Evolutionary conservation across 129 eudicot species (phyloP), one percentile per base, ranked within the genome.

Genomic region (Saposhnikovia divaricata): DNA sequence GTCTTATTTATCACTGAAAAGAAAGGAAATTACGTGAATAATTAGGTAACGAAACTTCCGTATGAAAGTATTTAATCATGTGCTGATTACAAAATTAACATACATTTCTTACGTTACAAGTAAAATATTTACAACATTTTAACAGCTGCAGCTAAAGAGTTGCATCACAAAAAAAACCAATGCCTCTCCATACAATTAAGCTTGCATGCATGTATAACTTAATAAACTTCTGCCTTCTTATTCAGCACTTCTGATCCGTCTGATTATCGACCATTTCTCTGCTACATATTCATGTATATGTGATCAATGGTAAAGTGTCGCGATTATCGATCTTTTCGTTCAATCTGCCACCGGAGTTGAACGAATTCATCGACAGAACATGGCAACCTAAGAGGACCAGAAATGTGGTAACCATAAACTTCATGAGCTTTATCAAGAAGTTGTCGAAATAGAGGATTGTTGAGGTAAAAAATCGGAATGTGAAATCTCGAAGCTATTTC

Each of bases 321-420:
- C 16, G 16, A 66, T 11, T 12, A 37, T n/a, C 46, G 37, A 8
- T 42, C 43, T 82, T 80, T 80, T 50, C 31, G 70, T 77, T 77
- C 85, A 42, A 82, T 82, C 55, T 73, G 75, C 85, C 77, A 77
- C 70, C 77, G 74, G 25, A 76, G 70, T 14, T 77, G 81, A 23
- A 76, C 77, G 38, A 82, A 82, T 4, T 82, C 77, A 34, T 82
- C 85, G 44, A 70, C 37, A 0, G 85, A 82, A 38, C 85, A 82
- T 0, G 81, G 85, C 18, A 82, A 23, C 73, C 75, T 65, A 3
- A 82, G 77, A 11, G 77, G 81, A 0, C 85, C 85, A 12, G 71
- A 42, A 59, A 61, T 43, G 43, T 70, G 44, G 75, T 70, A 70
- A 5, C 75, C 75, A 19, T 70, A 70, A 70, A 70, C 75, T 0